Base-by-base conservation (phyloP, 306 rosid genomes). In the Gillenia trifoliata region DNA sequence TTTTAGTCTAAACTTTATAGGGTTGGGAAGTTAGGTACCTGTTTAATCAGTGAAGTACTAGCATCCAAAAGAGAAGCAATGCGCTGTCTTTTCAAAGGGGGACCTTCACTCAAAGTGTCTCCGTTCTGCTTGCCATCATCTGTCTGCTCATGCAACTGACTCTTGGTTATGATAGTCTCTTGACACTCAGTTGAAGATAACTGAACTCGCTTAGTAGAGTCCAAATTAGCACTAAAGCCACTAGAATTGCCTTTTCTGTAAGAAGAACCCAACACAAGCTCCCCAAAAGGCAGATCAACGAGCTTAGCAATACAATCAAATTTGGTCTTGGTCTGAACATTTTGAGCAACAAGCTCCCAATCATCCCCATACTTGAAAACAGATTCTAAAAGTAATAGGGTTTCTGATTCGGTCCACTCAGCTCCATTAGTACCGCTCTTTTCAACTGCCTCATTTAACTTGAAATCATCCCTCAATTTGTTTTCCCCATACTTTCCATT, bases 311-410 rank as follows among this genome's bases (percentile, higher is more conserved):
- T 89, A 69, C 99, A 94, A 47, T 92, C 99, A 67, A 83, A 84
- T 70, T 92, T 92, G 57, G 83, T 86, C 84, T 87, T 94, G 76
- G 95, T 90, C 67, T 87, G 85, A 77, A 92, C 88, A 78, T 80
- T 87, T 66, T 86, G 91, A 78, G 89, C 92, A 77, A 94, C 95
- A 67, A 90, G 91, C 10, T 90, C 99, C 99, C 99, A 94, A 78
- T 88, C 91, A 83, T 94, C 97, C 75, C 99, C 99, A 72, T 94
- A 87, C 86, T 90, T 94, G 89, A 83, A 71, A 75, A 92, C 95
- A 78, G 97, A 94, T 82, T 94, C 97, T 79, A 94, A 86, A 72
- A 94, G 97, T 76, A 90, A 87, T 22, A 94, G 85, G 45, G 86
- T 94, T 81, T 94, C 99, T 30, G 88, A 88, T 78, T 94, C 99